Base-by-base conservation (phyloP, 2,329 filamentous ascomycete genomes). In the Trichoderma gracile region DNA sequence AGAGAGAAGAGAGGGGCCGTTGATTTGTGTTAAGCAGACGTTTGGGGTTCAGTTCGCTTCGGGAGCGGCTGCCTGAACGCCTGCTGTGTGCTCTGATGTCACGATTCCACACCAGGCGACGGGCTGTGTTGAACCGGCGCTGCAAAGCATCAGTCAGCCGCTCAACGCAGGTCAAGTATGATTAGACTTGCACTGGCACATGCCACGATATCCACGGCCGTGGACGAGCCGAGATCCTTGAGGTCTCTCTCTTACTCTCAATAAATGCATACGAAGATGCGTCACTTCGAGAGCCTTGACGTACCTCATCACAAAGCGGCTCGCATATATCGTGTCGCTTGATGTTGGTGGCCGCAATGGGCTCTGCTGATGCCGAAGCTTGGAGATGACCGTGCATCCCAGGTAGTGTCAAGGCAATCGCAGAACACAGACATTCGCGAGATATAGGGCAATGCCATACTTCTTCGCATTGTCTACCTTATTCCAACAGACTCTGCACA, bases 21-120 rank as follows among this genome's bases (percentile, higher is more conserved):
- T 38, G 33, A 38, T 14, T 30, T 38, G 33, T 38, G 33, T 38
- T 38, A 3, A 49, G 45, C 53, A 52, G 50, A 45, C 38, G 23
- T 21, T 52, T 56, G 52, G 60, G 40, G 47, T 56, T 43, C 21
- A 21, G 43, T 40, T 21, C 38, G 30, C 14, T 25, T 49, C 56
- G 56, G 46, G 52, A 40, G 30, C 38, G 52, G 45, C 40, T 47
- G 46, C 57, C 57, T 60, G 23, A 25, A 49, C 7, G 42, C 21
- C 15, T 27, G 38, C 49, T 42, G 7, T 30, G 45, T 33, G 27
- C 56, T 59, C 43, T 59, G 56, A 59, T 59, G 56, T 59, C 56
- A 59, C 45, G 46, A 50, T 59, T 27, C 45, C 56, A 59, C 56
- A 38, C 30, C 45, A 30, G 30, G 25, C 38, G 19, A 58, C 23